A percentile compares a stretch with the other conserved stretches of the same genome.
phyloP scores from a whole-genome alignment of 2,329 filamentous ascomycete species.

The Neocatenulostroma microsporum region DNA sequence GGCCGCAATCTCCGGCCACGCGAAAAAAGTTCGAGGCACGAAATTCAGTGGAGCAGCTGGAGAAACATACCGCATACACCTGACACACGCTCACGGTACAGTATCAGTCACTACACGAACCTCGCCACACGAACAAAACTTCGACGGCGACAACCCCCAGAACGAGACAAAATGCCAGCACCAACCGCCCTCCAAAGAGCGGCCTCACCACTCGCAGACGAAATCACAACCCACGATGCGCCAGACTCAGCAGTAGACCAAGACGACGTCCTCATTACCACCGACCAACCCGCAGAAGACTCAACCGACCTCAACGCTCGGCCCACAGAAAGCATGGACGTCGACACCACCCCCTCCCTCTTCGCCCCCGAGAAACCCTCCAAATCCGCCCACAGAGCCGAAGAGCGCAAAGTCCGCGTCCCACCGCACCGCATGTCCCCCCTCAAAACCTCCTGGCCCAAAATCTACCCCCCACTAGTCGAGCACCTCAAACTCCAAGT shows the following conservation, averaged over 20 bases:
- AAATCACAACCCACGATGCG: slow-evolving; percentile 27
- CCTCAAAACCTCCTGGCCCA: slow-evolving; percentile 70
- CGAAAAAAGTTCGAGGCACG: slow-evolving; percentile 5
- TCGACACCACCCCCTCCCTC: slow-evolving; percentile 40
- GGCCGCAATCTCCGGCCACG: not conserved
- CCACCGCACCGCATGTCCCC: slow-evolving; percentile 87
- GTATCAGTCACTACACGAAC: too few species aligned
- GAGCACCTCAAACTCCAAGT: slow-evolving; percentile 93
- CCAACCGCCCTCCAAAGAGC: slow-evolving; percentile 71
- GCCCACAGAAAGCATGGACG: slow-evolving; percentile 36
- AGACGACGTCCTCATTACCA: slow-evolving; percentile 27
- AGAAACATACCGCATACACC: slow-evolving; percentile 1
- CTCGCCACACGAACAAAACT: not conserved
- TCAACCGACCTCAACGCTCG: slow-evolving; percentile 15
- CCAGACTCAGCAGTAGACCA: slow-evolving; percentile 17
- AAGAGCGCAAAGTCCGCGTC: slow-evolving; percentile 77
- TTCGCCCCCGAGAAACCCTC: slow-evolving; percentile 37
- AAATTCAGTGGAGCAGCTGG: not conserved
- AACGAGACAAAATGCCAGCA: slow-evolving; percentile 60
- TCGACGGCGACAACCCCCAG: not conserved
- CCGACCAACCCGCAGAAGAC: slow-evolving; percentile 13
- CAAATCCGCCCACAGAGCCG: slow-evolving; percentile 41
- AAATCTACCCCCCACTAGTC: slow-evolving; percentile 82
- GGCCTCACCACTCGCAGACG: slow-evolving; percentile 51
- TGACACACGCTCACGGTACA: too few species aligned